Evolutionary conservation across 495 filamentous ascomycete genomes (phyloP), one percentile per base, ranked within the genome.

Genomic region (Xylaria grammica): DNA sequence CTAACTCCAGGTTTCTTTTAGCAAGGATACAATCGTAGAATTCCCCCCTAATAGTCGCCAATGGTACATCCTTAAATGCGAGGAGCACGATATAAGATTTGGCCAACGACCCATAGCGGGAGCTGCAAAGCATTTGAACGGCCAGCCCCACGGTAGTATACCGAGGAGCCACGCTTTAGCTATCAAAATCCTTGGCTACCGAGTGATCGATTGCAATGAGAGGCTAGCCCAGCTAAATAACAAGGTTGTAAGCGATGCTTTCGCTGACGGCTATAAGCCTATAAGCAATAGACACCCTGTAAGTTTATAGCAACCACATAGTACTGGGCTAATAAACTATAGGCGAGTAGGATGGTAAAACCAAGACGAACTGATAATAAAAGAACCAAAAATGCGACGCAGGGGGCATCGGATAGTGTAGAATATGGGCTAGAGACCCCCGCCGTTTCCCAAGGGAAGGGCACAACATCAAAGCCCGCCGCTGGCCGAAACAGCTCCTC

Each of bases 61-160:
- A 0, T 82, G 69, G 62, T 82, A 79, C 45, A 81, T 83, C 20
- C 42, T 82, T 13, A 75, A 72, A 61, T 83, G 80, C 61, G 78
- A 79, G 15, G 68, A 79, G 51, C 80, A 83, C 15, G 56, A 62
- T 0, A 72, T 79, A 15, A 78, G 78, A 19, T 83, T 83, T 56
- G 75, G 69, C n/a, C 60, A 24, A n/a, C 72, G 77, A 50, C 71
- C 79, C 0, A 54, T 81, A 6, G 53, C 56, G 1, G 80, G 78
- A n/a, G 79, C 80, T 1, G 78, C 77, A 0, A 79, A 77, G 45
- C 80, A 83, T 51, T 62, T 83, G 0, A 72, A 74, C 22, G 71
- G 77, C 10, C 54, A 50, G 4, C 59, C 70, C 29, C 80, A 83
- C 42, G 72, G 72, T 5, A 54, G 72, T 48, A 68, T 72, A 53